Percentiles rank a stretch among this genome's conserved stretches.
Evolutionary conservation across 768 basidiomycete genomes (phyloP).

Genomic region (Trametes meyenii): DNA sequence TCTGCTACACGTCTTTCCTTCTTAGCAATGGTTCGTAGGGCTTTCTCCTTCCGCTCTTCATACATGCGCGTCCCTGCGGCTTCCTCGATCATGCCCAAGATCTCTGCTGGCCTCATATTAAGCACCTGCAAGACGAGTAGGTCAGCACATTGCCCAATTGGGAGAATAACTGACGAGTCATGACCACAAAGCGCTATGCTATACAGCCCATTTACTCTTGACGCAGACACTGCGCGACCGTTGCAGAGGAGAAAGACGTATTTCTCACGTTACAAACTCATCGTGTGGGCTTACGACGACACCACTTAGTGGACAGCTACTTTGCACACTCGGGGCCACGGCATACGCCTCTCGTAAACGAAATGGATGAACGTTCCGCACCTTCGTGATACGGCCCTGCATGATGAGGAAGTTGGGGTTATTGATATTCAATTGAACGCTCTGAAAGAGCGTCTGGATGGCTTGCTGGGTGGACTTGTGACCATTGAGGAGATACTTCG

Average conservation of each 20-base stretch:
- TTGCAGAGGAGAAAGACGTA: no score
- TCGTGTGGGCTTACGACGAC: no score
- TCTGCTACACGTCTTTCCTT: constrained; percentile 96
- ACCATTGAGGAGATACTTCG: constrained; percentile 95
- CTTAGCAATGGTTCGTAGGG: constrained; percentile 93
- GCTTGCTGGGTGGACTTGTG: constrained; percentile 87
- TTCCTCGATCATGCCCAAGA: constrained; percentile 98
- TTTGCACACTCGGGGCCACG: no score
- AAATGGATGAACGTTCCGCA: constrained; percentile 31
- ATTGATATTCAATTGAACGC: constrained; percentile 98
- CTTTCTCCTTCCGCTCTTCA: constrained; percentile 97
- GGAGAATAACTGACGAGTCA: no score
- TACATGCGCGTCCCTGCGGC: constrained; percentile 99
- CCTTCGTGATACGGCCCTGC: constrained; percentile 99
- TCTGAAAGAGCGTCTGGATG: constrained; percentile 92
- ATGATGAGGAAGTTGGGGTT: constrained; percentile 99
- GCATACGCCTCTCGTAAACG: no score
- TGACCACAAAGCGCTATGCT: no score
- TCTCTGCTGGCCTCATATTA: constrained; percentile 98
- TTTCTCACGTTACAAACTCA: no score
- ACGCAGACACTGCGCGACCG: no score
- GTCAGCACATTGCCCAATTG: no score
- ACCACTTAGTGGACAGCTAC: no score
- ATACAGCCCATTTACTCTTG: no score
- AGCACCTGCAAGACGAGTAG: constrained; percentile 56